These are phyloP conservation scores for Cercospora citrullina DNA, from an alignment of 2,329 filamentous ascomycete species.

Conservation along the genomic window DNA sequence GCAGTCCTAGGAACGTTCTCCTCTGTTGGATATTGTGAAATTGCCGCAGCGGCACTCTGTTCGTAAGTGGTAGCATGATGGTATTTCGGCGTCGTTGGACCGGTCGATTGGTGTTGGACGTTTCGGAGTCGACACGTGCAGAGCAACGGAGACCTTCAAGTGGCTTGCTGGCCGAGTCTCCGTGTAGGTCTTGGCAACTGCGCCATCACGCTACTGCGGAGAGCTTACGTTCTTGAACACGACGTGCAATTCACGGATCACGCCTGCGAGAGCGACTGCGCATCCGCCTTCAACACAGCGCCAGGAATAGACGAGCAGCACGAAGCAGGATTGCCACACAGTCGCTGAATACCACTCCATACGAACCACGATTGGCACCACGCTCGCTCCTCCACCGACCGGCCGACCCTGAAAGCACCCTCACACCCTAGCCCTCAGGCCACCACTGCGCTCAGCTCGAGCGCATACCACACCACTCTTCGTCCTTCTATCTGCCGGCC, in stretches of 20 bases:
- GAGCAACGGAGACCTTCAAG: neutral
- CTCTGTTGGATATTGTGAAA: slow-evolving; percentile 20
- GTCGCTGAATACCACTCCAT: neutral
- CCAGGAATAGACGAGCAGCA: neutral
- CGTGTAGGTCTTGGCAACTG: neutral
- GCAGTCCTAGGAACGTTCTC: slow-evolving; percentile 36
- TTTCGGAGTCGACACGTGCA: slow-evolving; percentile 6
- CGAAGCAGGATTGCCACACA: neutral
- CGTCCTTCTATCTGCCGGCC: neutral
- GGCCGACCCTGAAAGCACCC: neutral
- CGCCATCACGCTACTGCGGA: slow-evolving; percentile 4
- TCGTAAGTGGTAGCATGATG: slow-evolving; percentile 10
- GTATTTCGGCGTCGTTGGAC: neutral
- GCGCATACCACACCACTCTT: neutral
- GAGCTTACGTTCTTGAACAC: slow-evolving; percentile 8
- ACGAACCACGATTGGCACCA: neutral
- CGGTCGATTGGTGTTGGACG: slow-evolving; percentile 1
- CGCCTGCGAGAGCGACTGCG: slow-evolving; percentile 3
- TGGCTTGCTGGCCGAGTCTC: slow-evolving; percentile 3
- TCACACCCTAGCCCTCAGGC: slow-evolving; percentile 5
- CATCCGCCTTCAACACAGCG: neutral
- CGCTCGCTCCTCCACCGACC: slow-evolving; percentile 1
- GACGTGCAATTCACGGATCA: slow-evolving; percentile 1
- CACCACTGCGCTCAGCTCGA: slow-evolving; percentile 1
- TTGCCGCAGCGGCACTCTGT: neutral